Base-by-base conservation (phyloP, 805 yeast genomes). In the Alloascoidea hylecoeti region DNA sequence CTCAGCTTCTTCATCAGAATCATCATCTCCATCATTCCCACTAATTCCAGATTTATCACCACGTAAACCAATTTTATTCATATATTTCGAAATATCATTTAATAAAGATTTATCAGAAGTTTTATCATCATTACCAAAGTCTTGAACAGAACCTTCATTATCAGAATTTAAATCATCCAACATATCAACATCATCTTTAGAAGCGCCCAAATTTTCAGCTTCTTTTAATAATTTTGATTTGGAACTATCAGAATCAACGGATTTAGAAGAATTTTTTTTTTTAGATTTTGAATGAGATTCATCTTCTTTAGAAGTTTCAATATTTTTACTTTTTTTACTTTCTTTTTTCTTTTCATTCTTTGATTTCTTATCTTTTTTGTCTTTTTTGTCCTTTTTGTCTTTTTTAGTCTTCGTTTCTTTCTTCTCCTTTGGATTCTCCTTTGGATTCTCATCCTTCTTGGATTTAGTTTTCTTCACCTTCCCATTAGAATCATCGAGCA, bases 171-270 rank as follows among this genome's bases (percentile, higher is more conserved):
- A 47, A 13, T 67, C 80, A 23, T 68, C 66, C 9, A 88, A 47
- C 37, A 86, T 57, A 34, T 70, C 68, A 35, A 88, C 52, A 54
- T 86, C 96, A 16, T 76, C 88, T 46, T 82, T 92, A 13, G 84
- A 68, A 15, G 96, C 97, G 23, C 96, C 96, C 18, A 88, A 59
- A 16, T 76, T 77, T 12, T 77, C 53, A 2, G 94, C 94, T 59
- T 80, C 94, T 42, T 75, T 72, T 46, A 80, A 75, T 36, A 83
- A 54, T 2, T 42, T 48, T 5, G 53, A 57, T 38, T 42, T 17
- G 30, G 18, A 6, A 36, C 12, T 38, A 15, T 12, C 15, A 18
- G 35, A 34, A 36, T 42, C 46, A 18, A 46, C 34, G 19, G 42
- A 44, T 4, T 41, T 17, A 34, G 40, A 18, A 14, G 38, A 18